phyloP scores from a whole-genome alignment of 2,329 filamentous ascomycete species.

The Fusarium pilosicola region DNA sequence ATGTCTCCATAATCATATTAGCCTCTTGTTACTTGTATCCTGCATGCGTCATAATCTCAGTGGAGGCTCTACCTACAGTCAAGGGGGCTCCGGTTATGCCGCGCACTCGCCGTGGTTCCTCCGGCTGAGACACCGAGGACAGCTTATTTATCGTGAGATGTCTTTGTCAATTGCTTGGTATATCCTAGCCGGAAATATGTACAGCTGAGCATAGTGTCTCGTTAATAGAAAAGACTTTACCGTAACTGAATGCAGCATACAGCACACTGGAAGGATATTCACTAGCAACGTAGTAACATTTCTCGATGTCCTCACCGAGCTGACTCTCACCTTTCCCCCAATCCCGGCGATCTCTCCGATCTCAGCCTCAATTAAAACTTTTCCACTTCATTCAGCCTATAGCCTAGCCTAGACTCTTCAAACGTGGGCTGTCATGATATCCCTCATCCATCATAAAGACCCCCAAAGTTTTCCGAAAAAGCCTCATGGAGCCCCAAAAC shows the following conservation, averaged over 20 bases:
- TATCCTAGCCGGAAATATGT: neutral
- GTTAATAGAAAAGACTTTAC: neutral
- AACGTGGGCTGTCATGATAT: neutral
- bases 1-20: constrained; percentile 36
- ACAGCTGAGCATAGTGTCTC: neutral
- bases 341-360: neutral
- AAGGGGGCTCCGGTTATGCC: constrained; percentile 8
- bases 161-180: neutral
- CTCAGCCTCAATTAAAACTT: neutral
- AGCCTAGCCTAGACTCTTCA: neutral
- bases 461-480: neutral
- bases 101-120: constrained; percentile 21
- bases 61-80: neutral
- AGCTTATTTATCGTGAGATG: neutral
- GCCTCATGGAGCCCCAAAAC: neutral
- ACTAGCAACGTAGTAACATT: neutral
- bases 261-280: neutral
- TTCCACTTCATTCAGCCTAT: neutral
- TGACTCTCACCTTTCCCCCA: neutral
- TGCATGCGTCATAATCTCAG: constrained; percentile 17
- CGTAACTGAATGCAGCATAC: no score
- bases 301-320: neutral
- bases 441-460: neutral
- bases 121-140: constrained; percentile 15
- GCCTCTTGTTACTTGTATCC: neutral